Conservation (phyloP, 2,329 filamentous ascomycete species). For the Bimuria novae-zelandiae region DNA sequence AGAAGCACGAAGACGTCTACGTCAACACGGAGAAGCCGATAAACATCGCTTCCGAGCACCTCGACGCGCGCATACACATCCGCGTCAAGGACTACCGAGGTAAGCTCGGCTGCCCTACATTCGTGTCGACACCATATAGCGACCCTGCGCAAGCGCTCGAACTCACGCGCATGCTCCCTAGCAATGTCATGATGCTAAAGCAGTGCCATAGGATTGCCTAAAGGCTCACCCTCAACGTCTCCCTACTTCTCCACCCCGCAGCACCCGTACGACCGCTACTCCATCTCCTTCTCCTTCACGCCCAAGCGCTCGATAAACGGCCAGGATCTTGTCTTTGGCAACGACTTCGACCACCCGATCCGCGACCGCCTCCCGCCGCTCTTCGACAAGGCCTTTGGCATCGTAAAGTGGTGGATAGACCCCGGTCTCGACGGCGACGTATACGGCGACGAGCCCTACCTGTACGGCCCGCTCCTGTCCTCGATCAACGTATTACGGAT, state of each 20-base stretch:
- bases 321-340: conserved; percentile 83
- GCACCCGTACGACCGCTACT: conserved; percentile 80
- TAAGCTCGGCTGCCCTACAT: conserved; percentile 18
- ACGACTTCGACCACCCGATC: conserved; percentile 93
- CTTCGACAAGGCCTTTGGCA: conserved; percentile 80
- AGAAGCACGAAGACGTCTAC: conserved; percentile 72
- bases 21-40: conserved; percentile 73
- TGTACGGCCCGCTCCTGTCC: conserved; percentile 81
- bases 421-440: conserved; percentile 89
- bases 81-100: conserved; percentile 69
- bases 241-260: conserved; percentile 75
- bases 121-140: not conserved
- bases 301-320: conserved; percentile 71
- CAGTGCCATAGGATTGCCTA: conserved; percentile 65
- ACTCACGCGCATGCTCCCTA: not conserved
- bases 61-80: conserved; percentile 72
- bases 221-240: conserved; percentile 68
- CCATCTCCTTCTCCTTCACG: conserved; percentile 77
- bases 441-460: conserved; percentile 81
- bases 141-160: not conserved
- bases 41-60: conserved; percentile 65
- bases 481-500: conserved; percentile 79
- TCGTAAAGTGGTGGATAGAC: conserved; percentile 90
- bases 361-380: conserved; percentile 83
- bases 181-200: conserved; percentile 4